Conservation (phyloP, 441 rosid species). For the Syzygium malaccense region DNA sequence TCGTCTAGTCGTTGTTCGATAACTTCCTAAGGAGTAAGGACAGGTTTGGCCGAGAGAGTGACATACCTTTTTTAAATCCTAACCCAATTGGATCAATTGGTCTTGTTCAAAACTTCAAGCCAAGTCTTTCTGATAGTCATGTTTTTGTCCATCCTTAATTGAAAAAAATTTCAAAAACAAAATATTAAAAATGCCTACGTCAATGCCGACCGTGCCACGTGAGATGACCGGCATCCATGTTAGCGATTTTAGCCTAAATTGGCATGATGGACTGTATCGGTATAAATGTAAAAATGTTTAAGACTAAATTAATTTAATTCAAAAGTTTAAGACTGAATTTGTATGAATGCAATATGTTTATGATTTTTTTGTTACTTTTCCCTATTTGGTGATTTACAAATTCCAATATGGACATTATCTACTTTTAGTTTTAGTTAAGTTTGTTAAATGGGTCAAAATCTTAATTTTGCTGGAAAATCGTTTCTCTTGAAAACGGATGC, state of each 20-base stretch:
- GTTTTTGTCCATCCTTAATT: neutral
- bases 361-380: neutral
- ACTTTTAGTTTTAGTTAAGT: neutral
- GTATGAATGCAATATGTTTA: no score
- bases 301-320: no score
- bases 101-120: neutral
- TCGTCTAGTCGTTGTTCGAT: neutral
- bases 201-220: no score
- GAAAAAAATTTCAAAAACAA: neutral
- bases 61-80: neutral
- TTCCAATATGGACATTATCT: neutral
- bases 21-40: neutral
- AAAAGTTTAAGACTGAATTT: no score
- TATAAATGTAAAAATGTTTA: no score
- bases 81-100: neutral
- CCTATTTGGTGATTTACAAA: neutral
- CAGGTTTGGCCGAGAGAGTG: neutral
- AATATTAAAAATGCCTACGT: no score
- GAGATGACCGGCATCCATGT: no score
- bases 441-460: neutral
- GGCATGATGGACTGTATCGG: no score
- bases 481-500: neutral
- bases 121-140: neutral
- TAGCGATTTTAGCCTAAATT: no score
- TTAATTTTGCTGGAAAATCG: neutral